Evolutionary conservation across 2,329 filamentous ascomycete genomes (phyloP).

Genomic region (Tricladium varicosporioides): DNA sequence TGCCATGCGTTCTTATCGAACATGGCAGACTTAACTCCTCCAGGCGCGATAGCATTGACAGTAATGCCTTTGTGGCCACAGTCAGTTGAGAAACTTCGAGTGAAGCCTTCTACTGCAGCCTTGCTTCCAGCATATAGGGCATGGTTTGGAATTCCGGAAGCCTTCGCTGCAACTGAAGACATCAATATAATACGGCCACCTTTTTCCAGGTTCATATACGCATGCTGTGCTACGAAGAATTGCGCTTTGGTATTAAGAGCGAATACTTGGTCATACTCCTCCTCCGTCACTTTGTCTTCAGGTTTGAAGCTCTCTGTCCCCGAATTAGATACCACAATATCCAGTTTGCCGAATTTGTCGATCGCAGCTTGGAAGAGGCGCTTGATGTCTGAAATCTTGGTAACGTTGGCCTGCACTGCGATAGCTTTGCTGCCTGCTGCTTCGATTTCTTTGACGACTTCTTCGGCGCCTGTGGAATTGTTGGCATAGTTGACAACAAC

Average conservation of each 20-base stretch:
- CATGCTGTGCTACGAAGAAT: constrained; percentile 49
- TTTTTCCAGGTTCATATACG: constrained; percentile 65
- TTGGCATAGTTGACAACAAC: constrained; percentile 57
- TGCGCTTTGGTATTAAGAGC: background rate
- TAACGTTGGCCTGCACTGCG: constrained; percentile 57
- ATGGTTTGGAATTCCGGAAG: constrained; percentile 63
- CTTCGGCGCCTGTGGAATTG: constrained; percentile 59
- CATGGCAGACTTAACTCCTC: constrained; percentile 65
- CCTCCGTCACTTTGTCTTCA: constrained; percentile 48
- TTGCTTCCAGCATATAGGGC: constrained; percentile 72
- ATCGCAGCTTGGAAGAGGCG: constrained; percentile 20
- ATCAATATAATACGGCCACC: constrained; percentile 72
- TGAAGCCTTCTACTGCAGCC: constrained; percentile 73
- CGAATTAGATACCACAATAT: constrained; percentile 22
- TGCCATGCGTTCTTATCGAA: constrained; percentile 49
- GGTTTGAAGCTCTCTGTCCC: constrained; percentile 43
- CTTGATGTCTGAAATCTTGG: constrained; percentile 36
- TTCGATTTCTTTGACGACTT: constrained; percentile 59
- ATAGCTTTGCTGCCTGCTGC: constrained; percentile 49
- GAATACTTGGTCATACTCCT: constrained; percentile 57
- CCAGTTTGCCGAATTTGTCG: constrained; percentile 20
- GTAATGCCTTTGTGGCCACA: constrained; percentile 61
- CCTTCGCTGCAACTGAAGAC: constrained; percentile 52
- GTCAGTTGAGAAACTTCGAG: constrained; percentile 63
- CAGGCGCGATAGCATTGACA: constrained; percentile 65